Percentiles rank a stretch among this genome's conserved stretches.
phyloP scores from a whole-genome alignment of 176 grass and related monocot genomes.

The Musa itinerans region DNA sequence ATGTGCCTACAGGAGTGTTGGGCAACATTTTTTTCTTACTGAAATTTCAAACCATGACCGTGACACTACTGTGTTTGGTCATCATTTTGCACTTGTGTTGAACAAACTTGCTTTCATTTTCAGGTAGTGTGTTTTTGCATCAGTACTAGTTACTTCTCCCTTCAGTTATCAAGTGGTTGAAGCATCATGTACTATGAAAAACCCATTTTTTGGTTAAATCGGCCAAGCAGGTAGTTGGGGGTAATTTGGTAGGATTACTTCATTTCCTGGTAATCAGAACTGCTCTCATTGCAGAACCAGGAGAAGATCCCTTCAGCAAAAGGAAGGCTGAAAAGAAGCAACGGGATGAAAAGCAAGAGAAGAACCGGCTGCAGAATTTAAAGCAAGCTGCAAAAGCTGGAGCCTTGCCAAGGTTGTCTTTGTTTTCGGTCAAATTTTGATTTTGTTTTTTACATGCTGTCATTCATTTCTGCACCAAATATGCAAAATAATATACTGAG shows the following conservation, averaged over 20 bases:
- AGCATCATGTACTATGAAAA: not conserved
- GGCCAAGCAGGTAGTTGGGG: not conserved
- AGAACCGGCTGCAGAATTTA: conserved; percentile 76
- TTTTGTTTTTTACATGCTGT: too few species aligned
- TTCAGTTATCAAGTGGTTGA: not conserved
- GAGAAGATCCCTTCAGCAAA: conserved; percentile 79
- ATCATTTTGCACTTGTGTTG: not conserved
- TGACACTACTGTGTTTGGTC: not conserved
- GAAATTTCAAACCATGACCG: not conserved
- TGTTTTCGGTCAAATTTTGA: not conserved
- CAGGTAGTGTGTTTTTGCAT: not conserved
- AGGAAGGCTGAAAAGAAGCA: conserved; percentile 81
- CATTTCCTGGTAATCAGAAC: not conserved
- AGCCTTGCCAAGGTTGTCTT: conserved; percentile 67
- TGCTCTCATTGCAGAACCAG: conserved; percentile 43
- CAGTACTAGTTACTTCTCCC: not conserved
- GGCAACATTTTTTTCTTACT: not conserved
- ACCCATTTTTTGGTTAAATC: too few species aligned
- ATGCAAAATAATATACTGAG: not conserved
- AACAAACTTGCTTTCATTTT: not conserved
- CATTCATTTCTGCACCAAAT: not conserved
- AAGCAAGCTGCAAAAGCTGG: conserved; percentile 79
- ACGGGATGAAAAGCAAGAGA: conserved; percentile 78
- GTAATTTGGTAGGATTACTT: not conserved
- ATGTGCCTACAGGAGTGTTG: not conserved